Evolutionary conservation across 768 basidiomycete species (phyloP).

Genomic region (Suillus placidus): DNA sequence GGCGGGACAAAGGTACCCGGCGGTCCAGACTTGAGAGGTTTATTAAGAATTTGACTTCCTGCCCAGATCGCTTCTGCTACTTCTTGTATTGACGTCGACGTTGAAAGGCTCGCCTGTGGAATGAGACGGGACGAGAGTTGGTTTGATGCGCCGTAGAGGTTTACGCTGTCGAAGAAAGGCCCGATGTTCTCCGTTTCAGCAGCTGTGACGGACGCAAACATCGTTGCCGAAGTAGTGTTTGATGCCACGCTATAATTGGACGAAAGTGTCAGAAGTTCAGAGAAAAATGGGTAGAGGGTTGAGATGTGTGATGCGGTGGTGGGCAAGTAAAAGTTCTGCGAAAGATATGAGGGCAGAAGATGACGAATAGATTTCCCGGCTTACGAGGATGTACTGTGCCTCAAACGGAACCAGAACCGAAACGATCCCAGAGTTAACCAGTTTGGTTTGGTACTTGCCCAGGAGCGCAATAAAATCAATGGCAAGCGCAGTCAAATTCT

Average conservation of each 20-base stretch:
- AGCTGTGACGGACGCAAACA: slow-evolving; percentile 20
- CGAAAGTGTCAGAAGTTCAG: slow-evolving; percentile 19
- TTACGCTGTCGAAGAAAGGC: slow-evolving; percentile 16
- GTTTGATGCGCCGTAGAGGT: slow-evolving; percentile 19
- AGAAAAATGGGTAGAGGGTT: slow-evolving; percentile 20
- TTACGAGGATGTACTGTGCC: slow-evolving; percentile 20
- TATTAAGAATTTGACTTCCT: slow-evolving; percentile 19
- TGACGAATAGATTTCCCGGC: neutral
- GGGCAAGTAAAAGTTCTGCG: slow-evolving; percentile 22
- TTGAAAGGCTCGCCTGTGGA: slow-evolving; percentile 19
- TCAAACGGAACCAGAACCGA: slow-evolving; percentile 4
- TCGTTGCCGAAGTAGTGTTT: slow-evolving; percentile 18
- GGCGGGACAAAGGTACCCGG: slow-evolving; percentile 1
- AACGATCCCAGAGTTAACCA: slow-evolving; percentile 19
- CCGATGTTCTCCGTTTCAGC: slow-evolving; percentile 13
- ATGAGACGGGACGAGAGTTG: slow-evolving; percentile 24
- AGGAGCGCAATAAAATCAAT: slow-evolving; percentile 23
- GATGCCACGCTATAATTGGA: slow-evolving; percentile 18
- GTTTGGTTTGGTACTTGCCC: slow-evolving; percentile 23
- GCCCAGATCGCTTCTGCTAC: slow-evolving; percentile 28
- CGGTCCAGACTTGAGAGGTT: neutral
- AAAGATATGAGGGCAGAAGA: neutral
- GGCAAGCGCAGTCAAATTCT: slow-evolving; percentile 18
- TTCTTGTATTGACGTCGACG: slow-evolving; percentile 15
- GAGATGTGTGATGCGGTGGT: slow-evolving; percentile 2